phyloP scores from a whole-genome alignment of 495 filamentous ascomycete species.

The Lasiosphaeriaceae sp. region DNA sequence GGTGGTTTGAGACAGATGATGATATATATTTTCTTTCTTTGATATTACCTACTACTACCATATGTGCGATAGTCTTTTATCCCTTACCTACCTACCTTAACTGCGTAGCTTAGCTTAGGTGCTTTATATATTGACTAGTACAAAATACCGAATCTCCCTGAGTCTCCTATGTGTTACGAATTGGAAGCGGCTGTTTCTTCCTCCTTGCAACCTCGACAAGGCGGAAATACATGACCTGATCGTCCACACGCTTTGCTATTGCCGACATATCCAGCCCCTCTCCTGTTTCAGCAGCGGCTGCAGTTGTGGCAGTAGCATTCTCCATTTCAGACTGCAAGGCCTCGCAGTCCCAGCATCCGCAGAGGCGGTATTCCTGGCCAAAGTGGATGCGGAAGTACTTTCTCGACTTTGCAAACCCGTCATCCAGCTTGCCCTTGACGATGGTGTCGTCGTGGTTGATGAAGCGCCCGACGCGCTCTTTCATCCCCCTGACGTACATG shows the following conservation, averaged over 20 bases:
- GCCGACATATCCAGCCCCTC: slow-evolving; percentile 4
- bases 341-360: slow-evolving; percentile 10
- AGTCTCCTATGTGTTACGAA: not conserved
- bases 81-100: too few relatives aligned
- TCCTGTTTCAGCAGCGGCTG: not conserved
- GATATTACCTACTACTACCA: too few relatives aligned
- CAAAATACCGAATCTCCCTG: not conserved
- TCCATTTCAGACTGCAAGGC: slow-evolving; percentile 4
- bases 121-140: too few relatives aligned
- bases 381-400: not conserved
- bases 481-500: slow-evolving; percentile 1
- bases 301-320: not conserved
- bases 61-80: too few relatives aligned
- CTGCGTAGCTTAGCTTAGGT: too few relatives aligned
- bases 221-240: slow-evolving; percentile 1
- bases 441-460: slow-evolving; percentile 6
- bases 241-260: slow-evolving; percentile 1
- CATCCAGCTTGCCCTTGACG: not conserved
- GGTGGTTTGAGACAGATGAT: too few relatives aligned
- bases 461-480: slow-evolving; percentile 3
- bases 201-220: slow-evolving; percentile 3
- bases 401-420: not conserved
- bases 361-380: not conserved
- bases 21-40: too few relatives aligned
- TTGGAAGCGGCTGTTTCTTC: slow-evolving; percentile 1